A percentile compares a stretch with the other conserved stretches of the same genome.
Evolutionary conservation across 805 yeast species (phyloP).

Genomic region (Clavispora asparagi): DNA sequence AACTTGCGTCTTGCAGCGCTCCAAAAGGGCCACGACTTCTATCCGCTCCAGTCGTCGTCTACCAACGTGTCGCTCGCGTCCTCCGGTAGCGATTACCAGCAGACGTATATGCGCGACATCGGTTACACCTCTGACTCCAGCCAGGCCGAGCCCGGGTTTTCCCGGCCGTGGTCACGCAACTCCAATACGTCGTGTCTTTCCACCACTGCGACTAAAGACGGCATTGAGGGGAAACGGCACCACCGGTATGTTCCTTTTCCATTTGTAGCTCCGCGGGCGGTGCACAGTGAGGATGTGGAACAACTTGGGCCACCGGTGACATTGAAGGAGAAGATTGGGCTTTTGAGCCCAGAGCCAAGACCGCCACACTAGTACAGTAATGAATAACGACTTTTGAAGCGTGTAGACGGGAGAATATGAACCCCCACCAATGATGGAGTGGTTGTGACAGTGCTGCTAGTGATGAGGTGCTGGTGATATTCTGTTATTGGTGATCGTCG

Average conservation of each 20-base stretch:
- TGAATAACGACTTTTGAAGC: neutral
- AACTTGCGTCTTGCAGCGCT: slow-evolving; percentile 12
- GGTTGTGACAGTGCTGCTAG: too few relatives aligned
- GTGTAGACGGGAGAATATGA: neutral
- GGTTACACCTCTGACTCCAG: slow-evolving; percentile 5
- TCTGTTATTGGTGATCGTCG: too few relatives aligned
- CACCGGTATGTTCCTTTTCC: slow-evolving; percentile 40
- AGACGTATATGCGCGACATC: slow-evolving; percentile 3
- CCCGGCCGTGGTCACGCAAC: slow-evolving; percentile 57
- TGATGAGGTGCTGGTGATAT: too few relatives aligned
- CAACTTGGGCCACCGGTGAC: slow-evolving; percentile 35
- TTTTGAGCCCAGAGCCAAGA: slow-evolving; percentile 22
- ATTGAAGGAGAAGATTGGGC: slow-evolving; percentile 38
- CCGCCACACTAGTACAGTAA: neutral
- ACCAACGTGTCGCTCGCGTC: slow-evolving; percentile 25
- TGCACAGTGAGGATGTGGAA: neutral
- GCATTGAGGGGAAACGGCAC: slow-evolving; percentile 58
- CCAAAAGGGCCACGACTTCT: neutral
- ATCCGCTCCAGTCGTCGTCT: slow-evolving; percentile 4
- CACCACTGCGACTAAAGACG: slow-evolving; percentile 71
- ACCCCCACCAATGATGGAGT: too few relatives aligned
- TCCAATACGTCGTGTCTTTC: slow-evolving; percentile 66
- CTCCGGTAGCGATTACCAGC: slow-evolving; percentile 23
- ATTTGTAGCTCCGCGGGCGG: slow-evolving; percentile 6
- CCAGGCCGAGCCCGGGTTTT: slow-evolving; percentile 15